phyloP scores from a whole-genome alignment of 1,139 yeast genomes.

The Wickerhamomyces sp. region DNA sequence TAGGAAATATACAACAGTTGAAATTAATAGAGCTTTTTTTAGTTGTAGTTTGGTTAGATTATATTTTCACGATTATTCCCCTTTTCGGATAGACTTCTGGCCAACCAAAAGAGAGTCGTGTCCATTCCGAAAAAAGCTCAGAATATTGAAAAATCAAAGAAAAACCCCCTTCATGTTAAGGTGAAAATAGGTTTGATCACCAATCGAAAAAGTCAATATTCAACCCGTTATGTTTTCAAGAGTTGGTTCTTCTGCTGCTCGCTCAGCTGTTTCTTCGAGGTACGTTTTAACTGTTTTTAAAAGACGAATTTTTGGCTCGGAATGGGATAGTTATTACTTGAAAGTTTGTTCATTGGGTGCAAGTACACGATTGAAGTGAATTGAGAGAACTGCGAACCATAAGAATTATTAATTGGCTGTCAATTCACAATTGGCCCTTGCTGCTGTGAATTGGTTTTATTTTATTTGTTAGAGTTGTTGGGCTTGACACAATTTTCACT shows the following conservation, averaged over 20 bases:
- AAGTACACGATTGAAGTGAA: background rate
- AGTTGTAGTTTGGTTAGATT: background rate
- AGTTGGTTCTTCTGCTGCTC: slow-evolving; percentile 60
- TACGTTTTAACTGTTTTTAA: slow-evolving; percentile 34
- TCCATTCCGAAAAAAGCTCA: slow-evolving; percentile 2
- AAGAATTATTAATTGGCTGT: background rate
- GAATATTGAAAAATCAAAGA: slow-evolving; percentile 1
- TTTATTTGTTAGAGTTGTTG: no score
- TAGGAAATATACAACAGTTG: background rate
- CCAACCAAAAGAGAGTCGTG: slow-evolving; percentile 21
- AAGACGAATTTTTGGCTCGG: no score
- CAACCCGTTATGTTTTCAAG: slow-evolving; percentile 52
- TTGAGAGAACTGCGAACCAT: no score
- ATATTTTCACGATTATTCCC: slow-evolving; percentile 1
- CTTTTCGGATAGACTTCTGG: background rate
- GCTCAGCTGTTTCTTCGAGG: slow-evolving; percentile 51
- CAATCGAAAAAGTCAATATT: slow-evolving; percentile 5
- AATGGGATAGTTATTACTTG: no score
- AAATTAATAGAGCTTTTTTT: background rate
- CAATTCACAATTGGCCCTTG: background rate
- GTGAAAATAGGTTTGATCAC: slow-evolving; percentile 1
- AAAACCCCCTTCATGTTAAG: slow-evolving; percentile 5
- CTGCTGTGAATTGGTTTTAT: no score
- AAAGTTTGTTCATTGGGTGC: no score
- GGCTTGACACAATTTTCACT: background rate